phyloP scores from a whole-genome alignment of 306 rosid species.

The Prunus davidiana region DNA sequence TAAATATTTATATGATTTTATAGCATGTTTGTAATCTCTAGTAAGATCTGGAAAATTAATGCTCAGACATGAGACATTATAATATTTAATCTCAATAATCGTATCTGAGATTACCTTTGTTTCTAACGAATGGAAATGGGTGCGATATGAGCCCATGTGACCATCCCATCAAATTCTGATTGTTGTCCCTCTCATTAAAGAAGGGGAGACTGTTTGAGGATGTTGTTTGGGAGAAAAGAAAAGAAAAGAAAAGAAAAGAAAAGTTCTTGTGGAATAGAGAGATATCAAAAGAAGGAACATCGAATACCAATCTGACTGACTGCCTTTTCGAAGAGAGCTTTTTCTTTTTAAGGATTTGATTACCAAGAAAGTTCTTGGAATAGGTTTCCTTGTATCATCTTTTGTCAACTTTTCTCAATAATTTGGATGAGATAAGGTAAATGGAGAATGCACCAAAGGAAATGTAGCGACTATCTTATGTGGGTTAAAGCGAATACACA shows the following conservation, averaged over 20 bases:
- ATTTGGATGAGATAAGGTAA: no score
- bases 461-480: no score
- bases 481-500: not conserved
- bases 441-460: no score
- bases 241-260: not conserved
- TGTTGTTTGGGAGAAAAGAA: not conserved
- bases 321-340: not conserved
- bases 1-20: not conserved
- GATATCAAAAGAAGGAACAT: not conserved
- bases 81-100: not conserved
- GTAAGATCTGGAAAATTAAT: not conserved
- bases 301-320: not conserved
- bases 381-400: not conserved
- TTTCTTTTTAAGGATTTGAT: not conserved
- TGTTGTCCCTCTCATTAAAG: not conserved
- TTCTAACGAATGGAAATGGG: not conserved
- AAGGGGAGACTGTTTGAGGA: not conserved
- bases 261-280: not conserved
- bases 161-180: not conserved
- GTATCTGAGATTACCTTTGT: not conserved
- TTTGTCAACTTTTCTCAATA: not conserved
- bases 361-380: not conserved
- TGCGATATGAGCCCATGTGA: constrained; percentile 1
- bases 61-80: not conserved
- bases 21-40: not conserved